Evolutionary conservation across 2,329 filamentous ascomycete species (phyloP).

Genomic region (Xylariaceae sp.): DNA sequence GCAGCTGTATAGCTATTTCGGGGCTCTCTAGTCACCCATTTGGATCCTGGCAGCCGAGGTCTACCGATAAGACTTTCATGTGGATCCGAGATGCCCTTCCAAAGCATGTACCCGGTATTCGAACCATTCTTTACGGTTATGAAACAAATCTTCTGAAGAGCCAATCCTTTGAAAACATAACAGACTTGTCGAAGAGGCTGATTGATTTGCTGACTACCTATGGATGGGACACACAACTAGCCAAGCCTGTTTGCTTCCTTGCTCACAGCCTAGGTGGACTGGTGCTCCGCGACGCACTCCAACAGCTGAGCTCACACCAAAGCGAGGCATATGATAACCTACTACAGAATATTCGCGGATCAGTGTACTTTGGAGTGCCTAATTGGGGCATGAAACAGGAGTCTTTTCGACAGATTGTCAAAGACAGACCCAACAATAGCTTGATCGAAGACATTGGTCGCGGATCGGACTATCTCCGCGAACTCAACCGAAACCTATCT

Average conservation of each 20-base stretch:
- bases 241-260: conserved; percentile 24
- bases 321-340: conserved; percentile 1
- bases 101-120: conserved; percentile 10
- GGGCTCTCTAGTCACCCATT: conserved; percentile 24
- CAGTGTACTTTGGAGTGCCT: conserved; percentile 14
- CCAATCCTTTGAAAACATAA: conserved; percentile 22
- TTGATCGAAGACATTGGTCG: conserved; percentile 10
- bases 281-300: conserved; percentile 22
- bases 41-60: conserved; percentile 23
- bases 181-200: conserved; percentile 19
- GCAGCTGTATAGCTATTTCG: conserved; percentile 23
- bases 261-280: conserved; percentile 29
- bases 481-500: conserved; percentile 4
- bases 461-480: conserved; percentile 7
- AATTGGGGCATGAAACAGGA: conserved; percentile 12
- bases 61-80: conserved; percentile 22
- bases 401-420: conserved; percentile 5
- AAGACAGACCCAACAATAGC: conserved; percentile 4
- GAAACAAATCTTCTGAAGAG: conserved; percentile 21
- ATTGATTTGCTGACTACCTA: conserved; percentile 15
- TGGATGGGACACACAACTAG: conserved; percentile 13
- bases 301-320: conserved; percentile 1
- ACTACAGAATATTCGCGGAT: conserved; percentile 2
- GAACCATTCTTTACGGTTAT: conserved; percentile 24
- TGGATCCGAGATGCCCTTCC: conserved; percentile 27